Evolutionary conservation across 2,329 filamentous ascomycete genomes (phyloP), one percentile per base, ranked within the genome.

Genomic region (Exophiala calicioides): DNA sequence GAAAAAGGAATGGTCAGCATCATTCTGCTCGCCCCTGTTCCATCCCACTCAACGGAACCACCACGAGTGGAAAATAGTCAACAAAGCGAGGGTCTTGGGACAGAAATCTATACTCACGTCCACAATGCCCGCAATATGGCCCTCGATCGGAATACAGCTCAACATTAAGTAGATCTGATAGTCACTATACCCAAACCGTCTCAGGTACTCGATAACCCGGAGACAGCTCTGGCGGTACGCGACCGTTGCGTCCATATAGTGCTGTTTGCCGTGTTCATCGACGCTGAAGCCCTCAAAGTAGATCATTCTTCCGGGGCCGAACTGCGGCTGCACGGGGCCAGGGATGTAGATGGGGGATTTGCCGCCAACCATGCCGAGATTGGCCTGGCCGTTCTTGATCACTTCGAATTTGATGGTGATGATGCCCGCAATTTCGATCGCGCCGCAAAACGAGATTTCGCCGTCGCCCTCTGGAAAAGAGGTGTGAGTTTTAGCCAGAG

Each of bases 361-460:
- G 13, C 57, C 57, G 34, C 52, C 52, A 18, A 55, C 52, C 70
- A 94, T 83, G 0, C 77, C 84, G 41, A 95, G 69, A 24, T 88
- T 78, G 33, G 75, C 75, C 62, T 94, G 78, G 15, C 90, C 90
- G 55, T 81, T 78, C 66, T 93, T 94, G 74, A 95, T 83, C 12
- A 95, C 86, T 38, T 80, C 83, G 73, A 95, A 90, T 61, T 93
- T 95, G 67, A 95, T 80, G 2, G 90, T 95, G 58, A 95, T 95
- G 32, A 88, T 74, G 3, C 90, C 90, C 0, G 90, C 88, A 87
- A 96, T 96, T 67, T 96, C 90, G 60, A 95, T 96, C 4, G 90
- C 90, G 15, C 86, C 86, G 55, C 86, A 90, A 63, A 90, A 96
- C 2, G 83, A 88, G 50, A 95, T 94, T 65, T 95, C 90, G 5